A percentile compares a stretch with the other conserved stretches of the same genome.
Evolutionary conservation across 2,329 filamentous ascomycete genomes (phyloP).

Genomic region (Ascochyta pisi): DNA sequence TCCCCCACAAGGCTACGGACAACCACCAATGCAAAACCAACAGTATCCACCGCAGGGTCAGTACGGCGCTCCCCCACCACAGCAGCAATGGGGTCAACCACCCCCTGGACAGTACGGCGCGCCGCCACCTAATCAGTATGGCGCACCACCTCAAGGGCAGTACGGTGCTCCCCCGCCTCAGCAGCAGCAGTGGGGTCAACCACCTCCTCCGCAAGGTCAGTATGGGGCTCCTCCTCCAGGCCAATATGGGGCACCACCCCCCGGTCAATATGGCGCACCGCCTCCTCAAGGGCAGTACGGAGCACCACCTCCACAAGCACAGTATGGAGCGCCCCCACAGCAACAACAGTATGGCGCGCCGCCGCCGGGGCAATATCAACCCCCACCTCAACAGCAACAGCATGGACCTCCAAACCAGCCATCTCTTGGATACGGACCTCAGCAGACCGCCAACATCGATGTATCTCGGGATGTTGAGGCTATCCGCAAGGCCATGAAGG

Average conservation of each 20-base stretch:
- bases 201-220: conserved; percentile 31
- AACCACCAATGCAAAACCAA: conserved; percentile 44
- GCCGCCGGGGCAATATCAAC: conserved; percentile 22
- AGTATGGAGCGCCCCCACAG: conserved; percentile 40
- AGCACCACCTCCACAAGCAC: conserved; percentile 24
- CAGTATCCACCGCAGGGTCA: conserved; percentile 31
- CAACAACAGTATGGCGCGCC: conserved; percentile 48
- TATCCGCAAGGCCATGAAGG: conserved; percentile 86
- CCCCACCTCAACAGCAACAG: conserved; percentile 39
- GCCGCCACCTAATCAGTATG: conserved; percentile 41
- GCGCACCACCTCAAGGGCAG: conserved; percentile 33
- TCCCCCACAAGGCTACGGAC: conserved; percentile 32
- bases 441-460: conserved; percentile 66
- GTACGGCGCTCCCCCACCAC: conserved; percentile 48
- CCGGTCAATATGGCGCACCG: conserved; percentile 27
- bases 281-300: conserved; percentile 36
- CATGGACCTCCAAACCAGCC: conserved; percentile 51
- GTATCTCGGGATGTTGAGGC: conserved; percentile 72
- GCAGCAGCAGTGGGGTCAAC: conserved; percentile 23
- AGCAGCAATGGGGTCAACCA: conserved; percentile 36
- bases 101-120: conserved; percentile 44
- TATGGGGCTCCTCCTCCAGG: conserved; percentile 43
- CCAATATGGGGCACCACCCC: conserved; percentile 34
- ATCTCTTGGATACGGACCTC: conserved; percentile 76
- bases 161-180: conserved; percentile 41